Evolutionary conservation across 495 filamentous ascomycete species (phyloP).

Genomic region (Trichoderma reesei): DNA sequence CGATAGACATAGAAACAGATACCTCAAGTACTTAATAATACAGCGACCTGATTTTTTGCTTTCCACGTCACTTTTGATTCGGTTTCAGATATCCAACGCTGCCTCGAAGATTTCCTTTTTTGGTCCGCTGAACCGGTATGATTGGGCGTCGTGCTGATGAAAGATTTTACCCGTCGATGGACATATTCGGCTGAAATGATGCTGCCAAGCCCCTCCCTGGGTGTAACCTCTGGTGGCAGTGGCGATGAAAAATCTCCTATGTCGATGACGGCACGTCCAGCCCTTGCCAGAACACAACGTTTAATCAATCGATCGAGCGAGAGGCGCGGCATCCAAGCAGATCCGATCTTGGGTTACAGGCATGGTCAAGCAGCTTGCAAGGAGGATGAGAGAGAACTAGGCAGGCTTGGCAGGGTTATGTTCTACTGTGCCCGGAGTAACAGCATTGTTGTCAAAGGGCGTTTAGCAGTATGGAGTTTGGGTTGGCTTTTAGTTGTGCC

Average conservation of each 20-base stretch:
- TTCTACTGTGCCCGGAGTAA: not conserved
- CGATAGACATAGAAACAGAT: conserved; percentile 21
- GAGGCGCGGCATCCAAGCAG: not conserved
- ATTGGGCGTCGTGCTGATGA: not conserved
- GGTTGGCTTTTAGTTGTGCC: not conserved
- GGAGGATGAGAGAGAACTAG: not conserved
- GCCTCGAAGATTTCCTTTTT: not conserved
- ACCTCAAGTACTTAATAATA: not conserved
- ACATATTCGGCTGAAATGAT: not conserved
- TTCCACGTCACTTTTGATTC: not conserved
- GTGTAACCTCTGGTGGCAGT: not conserved
- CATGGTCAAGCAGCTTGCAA: not conserved
- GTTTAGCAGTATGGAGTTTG: not conserved
- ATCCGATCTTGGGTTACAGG: not conserved
- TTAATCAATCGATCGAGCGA: conserved; percentile 1
- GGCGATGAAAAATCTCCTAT: not conserved
- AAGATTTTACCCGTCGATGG: not conserved
- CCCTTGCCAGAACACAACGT: not conserved
- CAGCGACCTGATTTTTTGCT: not conserved
- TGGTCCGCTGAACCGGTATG: not conserved
- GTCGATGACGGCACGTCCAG: not conserved
- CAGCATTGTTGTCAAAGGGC: not conserved
- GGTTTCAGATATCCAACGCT: not conserved
- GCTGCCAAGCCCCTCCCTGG: not conserved
- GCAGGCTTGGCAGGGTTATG: not conserved